These are phyloP conservation scores for Echeveria elegans DNA, from an alignment of 164 flowering plant genomes.

Conservation along the genomic window DNA sequence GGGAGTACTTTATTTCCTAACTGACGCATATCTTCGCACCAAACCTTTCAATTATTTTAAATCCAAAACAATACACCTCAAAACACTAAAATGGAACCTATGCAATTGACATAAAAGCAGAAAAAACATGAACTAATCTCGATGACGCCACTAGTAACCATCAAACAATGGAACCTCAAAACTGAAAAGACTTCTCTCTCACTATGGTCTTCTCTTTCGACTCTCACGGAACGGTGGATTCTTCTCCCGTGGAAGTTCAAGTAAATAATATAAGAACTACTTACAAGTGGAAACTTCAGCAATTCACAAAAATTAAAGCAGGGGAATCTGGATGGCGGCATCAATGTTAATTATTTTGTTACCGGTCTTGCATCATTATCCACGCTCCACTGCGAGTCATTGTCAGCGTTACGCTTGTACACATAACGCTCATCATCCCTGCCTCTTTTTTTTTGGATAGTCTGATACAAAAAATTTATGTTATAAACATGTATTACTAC, in stretches of 20 bases:
- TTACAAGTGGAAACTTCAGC: no score
- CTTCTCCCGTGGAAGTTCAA: slow-evolving; percentile 57
- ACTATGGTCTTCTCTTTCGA: slow-evolving; percentile 34
- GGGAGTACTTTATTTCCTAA: no score
- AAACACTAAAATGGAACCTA: no score
- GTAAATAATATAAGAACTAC: not conserved
- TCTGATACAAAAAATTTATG: slow-evolving; percentile 29
- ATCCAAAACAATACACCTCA: no score
- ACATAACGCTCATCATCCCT: slow-evolving; percentile 76
- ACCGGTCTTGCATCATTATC: slow-evolving; percentile 87
- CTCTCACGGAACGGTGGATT: slow-evolving; percentile 99
- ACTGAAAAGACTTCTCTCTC: slow-evolving; percentile 1
- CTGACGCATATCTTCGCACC: no score
- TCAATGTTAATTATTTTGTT: slow-evolving; percentile 8
- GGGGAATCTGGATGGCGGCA: not conserved
- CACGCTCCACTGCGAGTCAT: slow-evolving; percentile 48
- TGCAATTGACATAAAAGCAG: no score
- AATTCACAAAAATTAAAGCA: no score
- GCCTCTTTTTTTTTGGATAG: slow-evolving; percentile 56
- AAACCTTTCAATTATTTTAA: no score
- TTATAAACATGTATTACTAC: not conserved
- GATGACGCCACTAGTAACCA: no score
- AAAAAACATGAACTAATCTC: no score
- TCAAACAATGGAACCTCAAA: no score
- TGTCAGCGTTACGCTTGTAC: slow-evolving; percentile 47